Conservation (phyloP, 345 rosid genomes). For the Acer saccharum region DNA sequence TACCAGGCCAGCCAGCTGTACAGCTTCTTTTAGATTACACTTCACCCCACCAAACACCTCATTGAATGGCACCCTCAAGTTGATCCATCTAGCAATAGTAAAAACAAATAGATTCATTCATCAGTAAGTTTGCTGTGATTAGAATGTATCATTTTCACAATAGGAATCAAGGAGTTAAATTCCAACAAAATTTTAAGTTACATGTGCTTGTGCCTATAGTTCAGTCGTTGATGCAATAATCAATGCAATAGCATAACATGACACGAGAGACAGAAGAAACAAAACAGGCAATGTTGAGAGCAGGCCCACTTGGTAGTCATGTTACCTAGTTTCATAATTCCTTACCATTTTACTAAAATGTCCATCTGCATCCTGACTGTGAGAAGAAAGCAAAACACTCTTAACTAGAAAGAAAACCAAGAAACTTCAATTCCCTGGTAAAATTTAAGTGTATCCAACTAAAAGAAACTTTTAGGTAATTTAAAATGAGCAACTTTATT, state of each 20-base stretch:
- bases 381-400: neutral
- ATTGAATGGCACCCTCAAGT: slow-evolving; percentile 53
- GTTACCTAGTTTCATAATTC: neutral
- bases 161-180: neutral
- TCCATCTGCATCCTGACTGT: neutral
- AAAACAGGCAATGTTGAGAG: neutral
- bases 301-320: neutral
- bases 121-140: neutral
- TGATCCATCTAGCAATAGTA: slow-evolving; percentile 48
- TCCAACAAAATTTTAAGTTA: neutral
- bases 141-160: neutral
- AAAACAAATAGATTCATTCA: neutral
- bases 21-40: slow-evolving; percentile 57
- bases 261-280: neutral
- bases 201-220: neutral
- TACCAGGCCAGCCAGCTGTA: slow-evolving; percentile 48
- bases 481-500: neutral
- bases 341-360: neutral
- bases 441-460: neutral
- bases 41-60: slow-evolving; percentile 45
- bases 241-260: neutral
- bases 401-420: neutral
- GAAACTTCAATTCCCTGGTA: neutral
- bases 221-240: neutral
- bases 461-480: neutral